Evolutionary conservation across 1,284 basidiomycete genomes (phyloP), one percentile per base, ranked within the genome.

Genomic region (Vanrija sp.): DNA sequence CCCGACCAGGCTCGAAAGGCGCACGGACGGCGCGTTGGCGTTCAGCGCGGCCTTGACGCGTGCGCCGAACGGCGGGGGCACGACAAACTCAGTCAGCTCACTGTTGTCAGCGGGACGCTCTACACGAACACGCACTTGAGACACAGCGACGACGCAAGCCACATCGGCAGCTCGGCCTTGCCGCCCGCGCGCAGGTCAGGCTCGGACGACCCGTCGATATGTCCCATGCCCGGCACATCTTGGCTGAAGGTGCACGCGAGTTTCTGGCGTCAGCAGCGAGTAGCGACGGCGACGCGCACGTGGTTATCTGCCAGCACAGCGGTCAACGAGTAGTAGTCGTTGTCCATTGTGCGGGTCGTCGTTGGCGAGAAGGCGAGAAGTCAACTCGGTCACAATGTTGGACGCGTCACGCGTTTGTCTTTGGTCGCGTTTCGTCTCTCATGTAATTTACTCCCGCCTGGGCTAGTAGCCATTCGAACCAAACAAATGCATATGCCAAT

Each of bases 301-400:
- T 93, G 91, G 67, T 93, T 92, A 67, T 92, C 90, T 16, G 91
- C 87, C 19, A 94, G 82, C 60, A 94, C 93, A 5, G 88, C 83
- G 52, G 91, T 88, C 52, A 92, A 83, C 0, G 88, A 91, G 74
- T 88, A 93, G 73, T 93, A 94, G 69, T 91, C 88, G 66, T 86
- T 81, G 58, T 92, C 88, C 89, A 91, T 91, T 7, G 26, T 56
- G 43, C 18, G 19, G 15, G 40, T 42, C n/a, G 16, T 21, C 1
- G 6, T 4, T 3, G 40, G 40, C 38, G 16, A 28, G 49, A 51
- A 39, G 47, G 5, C 29, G 49, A 49, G 19, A 28, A 39, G 40
- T 50, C 38, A 14, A n/a, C 19, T 26, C 9, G 16, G 29, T 14
- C 18, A 5, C 21, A 43, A 43, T 18, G 12, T 26, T 43, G 21